Evolutionary conservation across 2,329 filamentous ascomycete species (phyloP).

Genomic region (Sarocladium oryzae): DNA sequence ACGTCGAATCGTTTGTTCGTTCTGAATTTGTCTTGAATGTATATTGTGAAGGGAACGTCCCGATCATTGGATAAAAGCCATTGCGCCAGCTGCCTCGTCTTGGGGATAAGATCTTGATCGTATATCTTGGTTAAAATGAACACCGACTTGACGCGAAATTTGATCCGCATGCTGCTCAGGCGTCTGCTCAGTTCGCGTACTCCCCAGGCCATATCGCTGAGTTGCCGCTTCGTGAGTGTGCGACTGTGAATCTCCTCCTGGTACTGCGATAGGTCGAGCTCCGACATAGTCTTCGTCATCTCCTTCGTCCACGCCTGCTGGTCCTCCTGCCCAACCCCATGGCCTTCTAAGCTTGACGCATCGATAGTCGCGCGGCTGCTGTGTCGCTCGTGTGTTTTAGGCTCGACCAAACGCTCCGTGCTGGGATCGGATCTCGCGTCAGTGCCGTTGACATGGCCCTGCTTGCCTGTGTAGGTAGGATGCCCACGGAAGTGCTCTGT

Average conservation of each 20-base stretch:
- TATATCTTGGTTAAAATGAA: constrained; percentile 91
- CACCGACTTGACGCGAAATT: constrained; percentile 73
- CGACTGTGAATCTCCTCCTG: constrained; percentile 48
- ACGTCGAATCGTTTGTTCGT: constrained; percentile 68
- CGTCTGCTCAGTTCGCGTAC: constrained; percentile 86
- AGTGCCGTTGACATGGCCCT: constrained; percentile 12
- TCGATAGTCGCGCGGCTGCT: constrained; percentile 28
- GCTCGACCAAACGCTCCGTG: constrained; percentile 14
- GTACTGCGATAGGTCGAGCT: constrained; percentile 29
- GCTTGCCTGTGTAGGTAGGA: constrained; percentile 18
- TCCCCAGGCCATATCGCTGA: constrained; percentile 95
- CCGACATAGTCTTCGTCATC: constrained; percentile 37
- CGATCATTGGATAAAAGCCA: constrained; percentile 75
- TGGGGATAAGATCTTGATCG: constrained; percentile 69
- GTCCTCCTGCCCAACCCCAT: constrained; percentile 46
- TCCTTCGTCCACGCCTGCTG: constrained; percentile 48
- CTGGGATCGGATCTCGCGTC: constrained; percentile 2
- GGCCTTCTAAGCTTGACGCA: constrained; percentile 31
- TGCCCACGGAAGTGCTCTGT: constrained; percentile 23
- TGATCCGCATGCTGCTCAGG: constrained; percentile 74
- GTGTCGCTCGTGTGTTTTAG: constrained; percentile 14
- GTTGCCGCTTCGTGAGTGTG: constrained; percentile 88
- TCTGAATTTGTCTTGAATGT: constrained; percentile 71
- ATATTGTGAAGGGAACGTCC: constrained; percentile 66
- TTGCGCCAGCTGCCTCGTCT: constrained; percentile 68